Percentiles rank a stretch among this genome's conserved stretches.
phyloP scores from a whole-genome alignment of 1,139 yeast species.

The Yamadazyma dushanensis region DNA sequence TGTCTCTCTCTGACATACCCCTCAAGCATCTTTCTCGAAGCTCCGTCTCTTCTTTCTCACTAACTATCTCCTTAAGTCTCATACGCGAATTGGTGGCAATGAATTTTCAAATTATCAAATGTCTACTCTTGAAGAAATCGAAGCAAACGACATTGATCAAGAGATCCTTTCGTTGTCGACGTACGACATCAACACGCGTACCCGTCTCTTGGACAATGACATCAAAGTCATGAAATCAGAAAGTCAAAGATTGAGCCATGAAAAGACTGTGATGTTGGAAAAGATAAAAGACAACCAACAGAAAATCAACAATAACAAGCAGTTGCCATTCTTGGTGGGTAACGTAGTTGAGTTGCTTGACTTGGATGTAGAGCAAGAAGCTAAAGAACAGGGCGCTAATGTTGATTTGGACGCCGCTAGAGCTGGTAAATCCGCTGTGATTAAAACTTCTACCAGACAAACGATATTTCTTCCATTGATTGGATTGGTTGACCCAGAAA shows the following conservation, averaged over 20 bases:
- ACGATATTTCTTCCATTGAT: constrained; percentile 95
- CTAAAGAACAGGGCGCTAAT: constrained; percentile 90
- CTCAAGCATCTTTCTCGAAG: constrained; percentile 42
- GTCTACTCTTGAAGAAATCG: constrained; percentile 73
- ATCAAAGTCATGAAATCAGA: constrained; percentile 95
- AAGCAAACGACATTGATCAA: constrained; percentile 64
- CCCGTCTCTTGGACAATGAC: constrained; percentile 88
- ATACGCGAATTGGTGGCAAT: neutral
- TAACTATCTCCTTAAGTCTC: neutral
- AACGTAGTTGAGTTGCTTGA: constrained; percentile 94
- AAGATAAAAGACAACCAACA: constrained; percentile 95
- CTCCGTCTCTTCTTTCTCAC: constrained; percentile 73
- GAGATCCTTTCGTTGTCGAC: constrained; percentile 81
- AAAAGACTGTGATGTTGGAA: constrained; percentile 88
- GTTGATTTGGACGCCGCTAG: constrained; percentile 91
- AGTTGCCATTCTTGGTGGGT: constrained; percentile 95
- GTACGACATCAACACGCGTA: constrained; percentile 80
- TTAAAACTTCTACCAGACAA: constrained; percentile 95
- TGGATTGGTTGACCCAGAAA: constrained; percentile 88
- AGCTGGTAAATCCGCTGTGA: constrained; percentile 95
- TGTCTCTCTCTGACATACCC: constrained; percentile 22
- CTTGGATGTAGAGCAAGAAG: constrained; percentile 83
- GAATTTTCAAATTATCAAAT: constrained; percentile 23
- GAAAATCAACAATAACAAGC: constrained; percentile 93
- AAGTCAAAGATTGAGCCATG: constrained; percentile 86